Conservation (phyloP, 495 filamentous ascomycete genomes). For the Trypethelium eluteriae region DNA sequence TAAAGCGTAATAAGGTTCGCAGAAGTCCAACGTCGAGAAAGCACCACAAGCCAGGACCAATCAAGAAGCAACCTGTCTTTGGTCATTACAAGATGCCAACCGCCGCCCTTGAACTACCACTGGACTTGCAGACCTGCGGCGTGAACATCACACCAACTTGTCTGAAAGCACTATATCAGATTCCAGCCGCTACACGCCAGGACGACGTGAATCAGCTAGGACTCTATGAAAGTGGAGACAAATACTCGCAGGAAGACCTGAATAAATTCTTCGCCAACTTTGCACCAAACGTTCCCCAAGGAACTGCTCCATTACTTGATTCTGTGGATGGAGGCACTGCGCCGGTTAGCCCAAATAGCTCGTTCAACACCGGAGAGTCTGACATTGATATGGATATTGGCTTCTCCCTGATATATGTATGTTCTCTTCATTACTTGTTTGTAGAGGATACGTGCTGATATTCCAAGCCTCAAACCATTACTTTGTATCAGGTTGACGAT, state of each 20-base stretch:
- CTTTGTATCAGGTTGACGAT: background rate
- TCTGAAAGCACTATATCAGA: conserved; percentile 15
- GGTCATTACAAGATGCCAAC: conserved; percentile 11
- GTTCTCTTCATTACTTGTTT: background rate
- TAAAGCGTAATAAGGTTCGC: conserved; percentile 16
- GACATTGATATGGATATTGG: conserved; percentile 11
- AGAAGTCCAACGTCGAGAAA: background rate
- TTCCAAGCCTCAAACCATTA: background rate
- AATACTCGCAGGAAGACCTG: conserved; percentile 13
- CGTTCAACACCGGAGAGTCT: conserved; percentile 13
- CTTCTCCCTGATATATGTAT: background rate
- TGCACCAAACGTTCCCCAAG: conserved; percentile 12
- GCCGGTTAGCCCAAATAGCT: conserved; percentile 1
- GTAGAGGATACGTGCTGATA: background rate
- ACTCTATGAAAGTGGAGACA: conserved; percentile 13
- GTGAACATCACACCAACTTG: conserved; percentile 16
- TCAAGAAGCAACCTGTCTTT: conserved; percentile 3
- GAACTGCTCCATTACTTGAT: conserved; percentile 5
- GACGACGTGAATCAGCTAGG: conserved; percentile 15
- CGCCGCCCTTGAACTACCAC: conserved; percentile 12
- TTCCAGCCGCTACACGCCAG: conserved; percentile 1
- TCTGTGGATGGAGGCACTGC: conserved; percentile 16
- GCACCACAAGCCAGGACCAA: conserved; percentile 4
- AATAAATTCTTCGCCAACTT: conserved; percentile 17
- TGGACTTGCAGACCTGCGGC: conserved; percentile 11